Evolutionary conservation across 2,329 filamentous ascomycete species (phyloP).

Genomic region (Diplodia corticola): DNA sequence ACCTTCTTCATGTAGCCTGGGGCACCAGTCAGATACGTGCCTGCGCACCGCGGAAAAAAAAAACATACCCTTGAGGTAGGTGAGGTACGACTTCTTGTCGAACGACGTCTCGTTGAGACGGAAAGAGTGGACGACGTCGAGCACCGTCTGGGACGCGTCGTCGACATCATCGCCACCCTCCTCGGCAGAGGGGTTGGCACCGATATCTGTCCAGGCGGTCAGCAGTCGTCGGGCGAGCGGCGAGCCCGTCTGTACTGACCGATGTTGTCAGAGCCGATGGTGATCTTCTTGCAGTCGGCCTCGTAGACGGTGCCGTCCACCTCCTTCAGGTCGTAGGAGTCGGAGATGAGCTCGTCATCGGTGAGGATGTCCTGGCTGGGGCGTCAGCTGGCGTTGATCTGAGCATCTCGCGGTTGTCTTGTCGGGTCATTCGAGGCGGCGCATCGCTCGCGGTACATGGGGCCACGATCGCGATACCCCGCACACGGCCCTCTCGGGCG

Average conservation of each 20-base stretch:
- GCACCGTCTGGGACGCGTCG: constrained; percentile 71
- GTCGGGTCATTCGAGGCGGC: constrained; percentile 15
- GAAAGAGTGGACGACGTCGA: constrained; percentile 93
- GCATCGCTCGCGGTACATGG: constrained; percentile 17
- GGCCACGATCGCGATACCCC: constrained; percentile 25
- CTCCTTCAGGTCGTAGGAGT: constrained; percentile 83
- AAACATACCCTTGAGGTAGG: constrained; percentile 76
- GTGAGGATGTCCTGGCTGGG: constrained; percentile 76
- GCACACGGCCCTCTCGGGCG: constrained; percentile 23
- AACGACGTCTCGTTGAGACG: constrained; percentile 75
- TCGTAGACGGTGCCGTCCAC: constrained; percentile 82
- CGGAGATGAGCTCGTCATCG: constrained; percentile 94
- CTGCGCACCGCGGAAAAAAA: background rate
- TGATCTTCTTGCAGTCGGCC: constrained; percentile 89
- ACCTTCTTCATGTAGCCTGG: constrained; percentile 89
- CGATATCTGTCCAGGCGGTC: constrained; percentile 62
- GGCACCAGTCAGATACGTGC: constrained; percentile 22
- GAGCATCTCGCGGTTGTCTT: constrained; percentile 12
- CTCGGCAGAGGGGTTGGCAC: constrained; percentile 96
- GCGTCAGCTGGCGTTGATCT: constrained; percentile 5
- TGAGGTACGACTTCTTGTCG: constrained; percentile 84
- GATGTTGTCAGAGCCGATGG: constrained; percentile 70
- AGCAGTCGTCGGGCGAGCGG: constrained; percentile 23
- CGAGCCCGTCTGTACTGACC: constrained; percentile 53
- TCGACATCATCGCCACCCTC: constrained; percentile 76